Evolutionary conservation across 2,329 filamentous ascomycete species (phyloP), one percentile per base, ranked within the genome.

Genomic region (Rhytidhysteron rufulum): DNA sequence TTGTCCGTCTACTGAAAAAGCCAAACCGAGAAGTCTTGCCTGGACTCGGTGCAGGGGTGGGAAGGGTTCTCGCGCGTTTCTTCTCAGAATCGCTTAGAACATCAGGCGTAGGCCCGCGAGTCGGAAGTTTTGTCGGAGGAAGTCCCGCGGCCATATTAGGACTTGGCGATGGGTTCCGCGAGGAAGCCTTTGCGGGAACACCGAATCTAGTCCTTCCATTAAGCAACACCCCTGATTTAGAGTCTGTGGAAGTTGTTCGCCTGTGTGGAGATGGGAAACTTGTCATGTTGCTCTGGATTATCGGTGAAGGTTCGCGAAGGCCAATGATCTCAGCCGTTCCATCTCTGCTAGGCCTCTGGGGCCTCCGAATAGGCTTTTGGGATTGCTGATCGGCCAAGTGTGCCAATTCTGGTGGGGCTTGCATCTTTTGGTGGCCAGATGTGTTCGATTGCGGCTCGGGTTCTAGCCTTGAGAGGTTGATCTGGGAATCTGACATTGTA

Each of bases 1-100:
- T 94, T 11, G 81, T 81, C 41, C 81, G 82, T 49, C 85, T 79
- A 7, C 83, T 74, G 54, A 95, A 95, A 39, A 95, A 75, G 1
- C 85, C 84, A 60, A 95, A 93, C 2, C 85, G 79, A 6, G 78
- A 74, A 27, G 80, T 79, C 10, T 77, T 75, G 8, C 73, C 74
- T 4, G 79, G 68, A 39, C 73, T 78, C 2, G 81, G 78, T 46
- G 74, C 82, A 17, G 59, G 50, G 16, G 48, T 42, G 71, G 79
- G 30, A 69, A 67, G 58, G 24, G 62, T 62, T 35, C 58, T 57
- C 2, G 54, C 52, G 18, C 58, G 54, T 44, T 46, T 46, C 37
- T 62, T 61, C 11, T 61, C 53, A 15, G 51, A 48, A 29, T 66
- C 59, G 18, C 52, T 65, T 22, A 55, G 58, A 27, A 60, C 45